Evolutionary conservation across 768 basidiomycete genomes (phyloP).

Genomic region (Kwoniella sp.): DNA sequence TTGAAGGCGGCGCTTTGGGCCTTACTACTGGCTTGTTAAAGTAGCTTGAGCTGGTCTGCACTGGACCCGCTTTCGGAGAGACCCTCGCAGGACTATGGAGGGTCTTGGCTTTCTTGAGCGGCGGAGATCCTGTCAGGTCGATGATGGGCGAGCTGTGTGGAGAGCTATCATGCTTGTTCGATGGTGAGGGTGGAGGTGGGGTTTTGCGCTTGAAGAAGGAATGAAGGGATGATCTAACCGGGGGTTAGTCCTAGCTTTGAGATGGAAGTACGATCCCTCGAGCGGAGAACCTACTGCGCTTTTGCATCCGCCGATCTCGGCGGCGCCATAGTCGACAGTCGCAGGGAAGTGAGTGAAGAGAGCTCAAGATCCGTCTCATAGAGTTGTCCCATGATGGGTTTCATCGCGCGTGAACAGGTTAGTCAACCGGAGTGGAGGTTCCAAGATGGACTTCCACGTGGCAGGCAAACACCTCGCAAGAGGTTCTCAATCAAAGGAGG

Average conservation of each 20-base stretch:
- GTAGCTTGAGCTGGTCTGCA: slow-evolving; percentile 17
- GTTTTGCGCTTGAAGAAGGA: slow-evolving; percentile 46
- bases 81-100: not conserved
- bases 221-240: slow-evolving; percentile 11
- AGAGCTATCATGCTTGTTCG: slow-evolving; percentile 4
- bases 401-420: too few relatives aligned
- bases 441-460: too few relatives aligned
- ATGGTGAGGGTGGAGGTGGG: slow-evolving; percentile 24
- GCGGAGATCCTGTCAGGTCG: slow-evolving; percentile 26
- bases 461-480: too few relatives aligned
- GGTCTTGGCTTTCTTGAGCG: slow-evolving; percentile 22
- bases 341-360: too few relatives aligned
- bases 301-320: not conserved
- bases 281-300: slow-evolving; percentile 7
- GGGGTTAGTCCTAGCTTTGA: too few relatives aligned
- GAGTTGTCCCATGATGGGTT: too few relatives aligned
- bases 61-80: not conserved
- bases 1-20: slow-evolving; percentile 2
- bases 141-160: slow-evolving; percentile 14
- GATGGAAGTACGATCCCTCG: too few relatives aligned
- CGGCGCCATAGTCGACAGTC: too few relatives aligned
- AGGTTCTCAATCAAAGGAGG: too few relatives aligned
- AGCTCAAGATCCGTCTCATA: too few relatives aligned
- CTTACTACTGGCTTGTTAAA: too few relatives aligned
- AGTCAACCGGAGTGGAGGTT: too few relatives aligned